Evolutionary conservation across 768 basidiomycete species (phyloP).

Genomic region (Leccinum fibrillosum): DNA sequence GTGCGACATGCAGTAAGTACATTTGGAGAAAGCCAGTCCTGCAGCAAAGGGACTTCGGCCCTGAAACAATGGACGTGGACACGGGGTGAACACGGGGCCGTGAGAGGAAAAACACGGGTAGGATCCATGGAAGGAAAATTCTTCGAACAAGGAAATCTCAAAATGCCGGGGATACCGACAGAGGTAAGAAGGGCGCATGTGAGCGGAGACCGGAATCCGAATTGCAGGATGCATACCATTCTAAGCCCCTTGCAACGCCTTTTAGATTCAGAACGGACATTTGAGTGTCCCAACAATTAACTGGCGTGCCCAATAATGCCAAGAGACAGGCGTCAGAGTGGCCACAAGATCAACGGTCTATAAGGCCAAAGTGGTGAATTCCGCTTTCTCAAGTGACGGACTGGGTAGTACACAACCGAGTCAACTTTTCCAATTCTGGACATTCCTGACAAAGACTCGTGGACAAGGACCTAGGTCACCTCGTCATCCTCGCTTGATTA

Average conservation of each 20-base stretch:
- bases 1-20: background rate
- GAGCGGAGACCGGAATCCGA: background rate
- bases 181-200: background rate
- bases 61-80: background rate
- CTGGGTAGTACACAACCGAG: background rate
- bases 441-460: conserved; percentile 1
- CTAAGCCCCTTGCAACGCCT: background rate
- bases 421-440: background rate
- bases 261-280: background rate
- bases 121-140: background rate
- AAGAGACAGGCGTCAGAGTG: background rate
- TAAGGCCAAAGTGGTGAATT: background rate
- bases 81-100: background rate
- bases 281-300: background rate
- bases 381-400: conserved; percentile 1
- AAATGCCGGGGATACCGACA: background rate
- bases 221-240: background rate
- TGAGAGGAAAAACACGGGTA: background rate
- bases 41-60: background rate
- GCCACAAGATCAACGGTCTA: conserved; percentile 9
- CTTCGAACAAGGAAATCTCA: background rate
- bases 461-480: conserved; percentile 26
- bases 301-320: conserved; percentile 1
- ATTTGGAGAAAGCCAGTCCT: background rate
- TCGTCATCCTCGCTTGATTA: conserved; percentile 11